These are phyloP conservation scores for Diaporthe vaccinii DNA, from an alignment of 2,329 filamentous ascomycete genomes.

Conservation along the genomic window DNA sequence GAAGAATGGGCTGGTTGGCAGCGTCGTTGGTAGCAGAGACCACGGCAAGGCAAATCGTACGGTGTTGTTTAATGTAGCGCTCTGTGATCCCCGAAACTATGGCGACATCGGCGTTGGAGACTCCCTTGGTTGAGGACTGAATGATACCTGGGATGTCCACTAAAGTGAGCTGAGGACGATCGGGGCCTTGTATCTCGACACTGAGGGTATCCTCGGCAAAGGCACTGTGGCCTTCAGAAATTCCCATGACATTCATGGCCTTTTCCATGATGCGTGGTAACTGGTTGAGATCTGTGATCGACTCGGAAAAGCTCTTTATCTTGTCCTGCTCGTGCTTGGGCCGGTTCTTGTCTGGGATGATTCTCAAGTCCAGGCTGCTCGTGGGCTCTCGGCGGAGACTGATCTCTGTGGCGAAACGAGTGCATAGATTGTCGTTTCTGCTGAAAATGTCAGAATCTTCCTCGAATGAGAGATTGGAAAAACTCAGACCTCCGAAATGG, in stretches of 20 bases:
- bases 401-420: constrained; percentile 33
- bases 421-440: constrained; percentile 34
- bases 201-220: not conserved
- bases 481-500: constrained; percentile 4
- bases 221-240: not conserved
- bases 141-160: constrained; percentile 35
- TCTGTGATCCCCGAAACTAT: not conserved
- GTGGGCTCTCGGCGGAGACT: constrained; percentile 20
- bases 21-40: constrained; percentile 28
- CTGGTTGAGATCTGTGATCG: not conserved
- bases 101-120: not conserved
- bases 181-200: constrained; percentile 29
- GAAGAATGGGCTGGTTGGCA: constrained; percentile 26
- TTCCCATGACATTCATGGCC: constrained; percentile 15
- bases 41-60: constrained; percentile 27
- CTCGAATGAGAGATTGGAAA: no score
- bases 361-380: not conserved
- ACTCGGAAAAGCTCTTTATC: not conserved
- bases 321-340: not conserved
- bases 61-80: constrained; percentile 10
- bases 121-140: constrained; percentile 20
- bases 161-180: constrained; percentile 27
- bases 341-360: constrained; percentile 4
- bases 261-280: constrained; percentile 13
- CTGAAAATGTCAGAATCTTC: not conserved